Evolutionary conservation across 768 basidiomycete species (phyloP).

Genomic region (Sporobolomyces pararoseus): DNA sequence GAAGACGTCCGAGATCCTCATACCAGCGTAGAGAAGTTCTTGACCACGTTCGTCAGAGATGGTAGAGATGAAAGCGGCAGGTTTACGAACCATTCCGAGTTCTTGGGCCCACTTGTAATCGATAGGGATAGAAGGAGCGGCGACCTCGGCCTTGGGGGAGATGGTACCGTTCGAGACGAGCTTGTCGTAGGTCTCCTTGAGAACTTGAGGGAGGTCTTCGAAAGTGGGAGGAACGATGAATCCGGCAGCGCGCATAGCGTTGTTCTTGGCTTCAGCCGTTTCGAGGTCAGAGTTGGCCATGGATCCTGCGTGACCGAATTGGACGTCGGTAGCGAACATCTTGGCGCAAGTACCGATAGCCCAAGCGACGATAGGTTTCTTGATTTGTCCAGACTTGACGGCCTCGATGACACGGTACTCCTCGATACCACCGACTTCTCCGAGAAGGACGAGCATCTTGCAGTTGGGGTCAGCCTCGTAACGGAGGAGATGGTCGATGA

Average conservation of each 20-base stretch:
- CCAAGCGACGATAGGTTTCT: constrained; percentile 99
- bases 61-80: constrained; percentile 72
- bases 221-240: constrained; percentile 97
- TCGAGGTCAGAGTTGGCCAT: constrained; percentile 98
- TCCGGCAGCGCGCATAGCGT: constrained; percentile 86
- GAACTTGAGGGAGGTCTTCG: constrained; percentile 82
- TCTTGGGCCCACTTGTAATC: constrained; percentile 99
- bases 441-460: constrained; percentile 98
- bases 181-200: constrained; percentile 77
- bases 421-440: constrained; percentile 97
- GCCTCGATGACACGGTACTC: constrained; percentile 99
- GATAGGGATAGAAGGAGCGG: constrained; percentile 97
- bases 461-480: constrained; percentile 96
- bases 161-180: constrained; percentile 70
- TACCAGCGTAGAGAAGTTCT: constrained; percentile 95
- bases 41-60: constrained; percentile 99
- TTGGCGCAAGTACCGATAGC: constrained; percentile 99
- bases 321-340: constrained; percentile 99
- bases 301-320: constrained; percentile 96
- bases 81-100: constrained; percentile 96
- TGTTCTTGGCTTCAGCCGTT: constrained; percentile 98
- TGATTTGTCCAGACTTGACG: constrained; percentile 86
- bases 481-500: constrained; percentile 96
- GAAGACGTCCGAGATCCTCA: constrained; percentile 98
- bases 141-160: constrained; percentile 68